A percentile compares a stretch with the other conserved stretches of the same genome.
phyloP scores from a whole-genome alignment of 108 stramenopile species.

The Skeletonema menzelii region DNA sequence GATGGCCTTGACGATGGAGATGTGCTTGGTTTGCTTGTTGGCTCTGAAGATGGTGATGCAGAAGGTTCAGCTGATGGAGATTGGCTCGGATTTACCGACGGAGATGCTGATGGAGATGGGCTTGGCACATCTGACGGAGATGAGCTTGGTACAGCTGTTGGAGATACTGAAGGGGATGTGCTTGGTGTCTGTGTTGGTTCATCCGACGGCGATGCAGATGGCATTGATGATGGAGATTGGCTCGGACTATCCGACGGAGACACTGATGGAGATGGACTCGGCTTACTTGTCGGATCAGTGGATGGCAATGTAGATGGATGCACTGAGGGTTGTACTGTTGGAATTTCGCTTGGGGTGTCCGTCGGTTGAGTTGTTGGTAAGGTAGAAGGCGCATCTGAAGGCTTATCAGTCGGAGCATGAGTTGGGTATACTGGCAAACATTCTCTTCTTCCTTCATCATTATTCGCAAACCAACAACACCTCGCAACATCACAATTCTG shows the following conservation, averaged over 20 bases:
- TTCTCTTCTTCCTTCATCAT: neutral
- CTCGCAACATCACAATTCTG: neutral
- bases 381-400: neutral
- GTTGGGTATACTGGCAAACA: neutral
- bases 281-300: neutral
- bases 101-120: neutral
- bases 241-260: neutral
- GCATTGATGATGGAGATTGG: neutral
- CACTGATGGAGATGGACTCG: neutral
- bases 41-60: neutral
- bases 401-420: neutral
- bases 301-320: neutral
- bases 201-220: neutral
- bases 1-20: neutral
- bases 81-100: neutral
- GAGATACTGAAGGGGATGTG: neutral
- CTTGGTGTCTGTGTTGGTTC: neutral
- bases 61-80: neutral
- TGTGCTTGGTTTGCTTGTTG: neutral
- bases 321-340: neutral
- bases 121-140: neutral
- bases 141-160: neutral
- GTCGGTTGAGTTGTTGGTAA: too few relatives aligned
- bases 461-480: neutral
- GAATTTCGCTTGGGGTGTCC: too few relatives aligned